A percentile compares a stretch with the other conserved stretches of the same genome.
These are phyloP conservation scores for Clavariopsis aquatica DNA, from an alignment of 495 filamentous ascomycete species.

Conservation along the genomic window DNA sequence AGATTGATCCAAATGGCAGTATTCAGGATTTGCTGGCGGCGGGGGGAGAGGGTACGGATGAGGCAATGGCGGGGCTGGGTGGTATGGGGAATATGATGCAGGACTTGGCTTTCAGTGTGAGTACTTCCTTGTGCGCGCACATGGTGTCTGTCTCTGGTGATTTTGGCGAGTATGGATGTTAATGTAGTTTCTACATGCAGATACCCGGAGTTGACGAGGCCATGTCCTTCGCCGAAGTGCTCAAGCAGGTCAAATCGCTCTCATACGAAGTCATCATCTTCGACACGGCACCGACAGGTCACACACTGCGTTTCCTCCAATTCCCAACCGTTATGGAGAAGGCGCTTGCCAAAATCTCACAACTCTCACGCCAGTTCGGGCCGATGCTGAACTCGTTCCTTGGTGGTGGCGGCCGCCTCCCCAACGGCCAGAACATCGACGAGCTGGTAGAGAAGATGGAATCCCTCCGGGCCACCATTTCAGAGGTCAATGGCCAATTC, in stretches of 20 bases:
- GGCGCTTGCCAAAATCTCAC: conserved; percentile 91
- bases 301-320: conserved; percentile 97
- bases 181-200: conserved; percentile 48
- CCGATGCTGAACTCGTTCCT: conserved; percentile 93
- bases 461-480: conserved; percentile 83
- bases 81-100: conserved; percentile 76
- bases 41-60: conserved; percentile 71
- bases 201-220: conserved; percentile 98
- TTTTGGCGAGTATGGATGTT: conserved; percentile 25
- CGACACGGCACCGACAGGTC: conserved; percentile 97
- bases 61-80: conserved; percentile 62
- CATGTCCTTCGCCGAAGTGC: conserved; percentile 98
- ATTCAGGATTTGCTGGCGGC: conserved; percentile 90
- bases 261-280: conserved; percentile 99
- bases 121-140: conserved; percentile 39
- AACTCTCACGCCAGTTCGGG: conserved; percentile 90
- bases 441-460: conserved; percentile 96
- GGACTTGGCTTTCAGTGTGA: conserved; percentile 68
- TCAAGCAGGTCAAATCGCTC: conserved; percentile 99
- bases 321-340: conserved; percentile 99
- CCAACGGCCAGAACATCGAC: conserved; percentile 85
- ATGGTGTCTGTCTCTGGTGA: background rate
- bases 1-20: conserved; percentile 97
- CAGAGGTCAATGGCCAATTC: conserved; percentile 96
- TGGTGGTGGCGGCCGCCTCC: conserved; percentile 76